Percentiles rank a stretch among this genome's conserved stretches.
These are phyloP conservation scores for Lathyrus aphaca DNA, from an alignment of 306 rosid genomes.

Conservation along the genomic window DNA sequence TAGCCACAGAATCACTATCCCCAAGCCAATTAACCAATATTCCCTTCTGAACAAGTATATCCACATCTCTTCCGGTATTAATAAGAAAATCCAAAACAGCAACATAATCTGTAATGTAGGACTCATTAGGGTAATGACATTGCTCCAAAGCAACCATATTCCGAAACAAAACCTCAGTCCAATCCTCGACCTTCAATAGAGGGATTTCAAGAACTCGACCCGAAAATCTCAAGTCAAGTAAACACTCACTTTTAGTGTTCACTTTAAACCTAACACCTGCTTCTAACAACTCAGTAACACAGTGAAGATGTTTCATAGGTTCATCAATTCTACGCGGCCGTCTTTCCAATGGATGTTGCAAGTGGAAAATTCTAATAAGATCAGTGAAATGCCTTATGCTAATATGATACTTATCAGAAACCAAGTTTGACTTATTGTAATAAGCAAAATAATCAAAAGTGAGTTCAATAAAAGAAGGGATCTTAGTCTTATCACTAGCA, in stretches of 20 bases:
- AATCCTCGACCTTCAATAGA: slow-evolving; percentile 33
- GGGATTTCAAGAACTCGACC: slow-evolving; percentile 42
- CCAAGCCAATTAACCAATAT: slow-evolving; percentile 36
- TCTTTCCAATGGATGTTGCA: slow-evolving; percentile 10
- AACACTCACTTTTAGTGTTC: neutral
- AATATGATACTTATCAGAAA: neutral
- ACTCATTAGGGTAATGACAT: slow-evolving; percentile 26
- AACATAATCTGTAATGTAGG: slow-evolving; percentile 41
- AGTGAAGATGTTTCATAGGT: neutral
- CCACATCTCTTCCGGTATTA: slow-evolving; percentile 38
- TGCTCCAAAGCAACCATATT: slow-evolving; percentile 50
- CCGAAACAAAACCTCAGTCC: slow-evolving; percentile 38
- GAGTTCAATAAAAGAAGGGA: slow-evolving; percentile 18
- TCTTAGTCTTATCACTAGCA: neutral
- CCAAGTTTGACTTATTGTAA: slow-evolving; percentile 27
- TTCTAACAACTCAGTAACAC: slow-evolving; percentile 40
- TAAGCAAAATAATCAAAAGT: slow-evolving; percentile 9
- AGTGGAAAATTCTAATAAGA: slow-evolving; percentile 40
- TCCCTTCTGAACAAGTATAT: slow-evolving; percentile 30
- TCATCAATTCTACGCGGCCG: neutral
- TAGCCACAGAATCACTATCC: slow-evolving; percentile 39
- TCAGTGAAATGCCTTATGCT: slow-evolving; percentile 47
- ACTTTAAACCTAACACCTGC: slow-evolving; percentile 40
- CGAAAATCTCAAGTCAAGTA: slow-evolving; percentile 38
- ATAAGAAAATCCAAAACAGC: slow-evolving; percentile 35